Evolutionary conservation across 495 filamentous ascomycete genomes (phyloP), one percentile per base, ranked within the genome.

Genomic region (Thermochaetoides thermophila): DNA sequence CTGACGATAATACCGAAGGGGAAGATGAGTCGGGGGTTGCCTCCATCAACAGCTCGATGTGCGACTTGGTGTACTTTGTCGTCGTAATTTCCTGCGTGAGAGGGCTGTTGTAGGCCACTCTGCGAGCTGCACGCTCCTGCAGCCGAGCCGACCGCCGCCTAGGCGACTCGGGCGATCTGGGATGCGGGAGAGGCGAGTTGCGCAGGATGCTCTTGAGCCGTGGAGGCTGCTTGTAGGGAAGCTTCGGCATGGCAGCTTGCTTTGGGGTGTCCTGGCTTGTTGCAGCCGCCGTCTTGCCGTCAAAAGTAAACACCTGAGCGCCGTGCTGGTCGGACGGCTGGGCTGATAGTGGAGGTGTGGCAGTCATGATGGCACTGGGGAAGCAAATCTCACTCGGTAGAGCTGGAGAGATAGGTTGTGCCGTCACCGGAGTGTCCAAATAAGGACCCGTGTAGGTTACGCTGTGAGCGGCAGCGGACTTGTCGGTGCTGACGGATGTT

Each of bases 181-280:
- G 52, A 35, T 37, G 62, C 39, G 67, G 68, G 8, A 76, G 49
- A 2, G 78, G 78, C 7, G 78, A 82, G 60, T 85, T 85, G 48
- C 78, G 75, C 19, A 85, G 62, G 51, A 85, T 85, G 52, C 76
- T 80, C 39, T 69, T 73, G 5, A 82, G 63, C 5, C 68, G 68
- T 12, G 73, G 63, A 2, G 77, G 71, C 9, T 72, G 69, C 25
- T 68, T 74, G 51, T 84, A 84, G 11, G 79, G 75, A 16, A 63
- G 53, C 24, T 44, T 44, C 10, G 29, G 19, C 21, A 43, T 44
- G n/a, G 31, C 20, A 22, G 35, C 30, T 17, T 34, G 20, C 14
- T 39, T 32, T 2, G 52, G 46, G 26, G 56, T 42, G 1, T 60
- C 62, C 28, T 13, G 25, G 33, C 16, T 31, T 20, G 17, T n/a